Conservation (phyloP, 352 stramenopile species). For the Hyphochytrium catenoides region DNA sequence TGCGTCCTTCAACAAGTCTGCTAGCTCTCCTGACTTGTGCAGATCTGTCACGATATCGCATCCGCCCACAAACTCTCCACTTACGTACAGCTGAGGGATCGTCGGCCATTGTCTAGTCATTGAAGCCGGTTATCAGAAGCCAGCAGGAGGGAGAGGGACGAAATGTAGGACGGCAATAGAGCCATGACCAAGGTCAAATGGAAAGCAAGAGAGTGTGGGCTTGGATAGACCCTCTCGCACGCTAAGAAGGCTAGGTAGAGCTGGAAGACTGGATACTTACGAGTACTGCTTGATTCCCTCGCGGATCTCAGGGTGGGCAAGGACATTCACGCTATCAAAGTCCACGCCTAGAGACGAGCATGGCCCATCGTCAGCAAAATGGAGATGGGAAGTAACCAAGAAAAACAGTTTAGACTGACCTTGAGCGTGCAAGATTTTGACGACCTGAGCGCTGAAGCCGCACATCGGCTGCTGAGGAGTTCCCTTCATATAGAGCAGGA, state of each 20-base stretch:
- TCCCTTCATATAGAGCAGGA: slow-evolving; percentile 99
- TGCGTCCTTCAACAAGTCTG: slow-evolving; percentile 59
- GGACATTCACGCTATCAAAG: slow-evolving; percentile 94
- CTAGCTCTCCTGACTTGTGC: slow-evolving; percentile 72
- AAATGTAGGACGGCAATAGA: background rate
- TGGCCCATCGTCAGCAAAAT: too few relatives aligned
- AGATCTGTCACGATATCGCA: slow-evolving; percentile 95
- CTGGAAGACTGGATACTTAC: slow-evolving; percentile 21
- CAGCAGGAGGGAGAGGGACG: background rate
- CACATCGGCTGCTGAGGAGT: slow-evolving; percentile 87
- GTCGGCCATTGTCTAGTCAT: slow-evolving; percentile 69
- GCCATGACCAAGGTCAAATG: background rate
- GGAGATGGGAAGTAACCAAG: too few relatives aligned
- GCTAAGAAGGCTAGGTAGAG: too few relatives aligned
- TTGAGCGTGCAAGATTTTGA: slow-evolving; percentile 76
- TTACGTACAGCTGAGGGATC: slow-evolving; percentile 96
- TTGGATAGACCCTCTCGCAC: background rate
- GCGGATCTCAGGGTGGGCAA: slow-evolving; percentile 91
- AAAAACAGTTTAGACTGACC: slow-evolving; percentile 3
- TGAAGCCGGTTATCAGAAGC: background rate
- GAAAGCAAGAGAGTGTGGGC: slow-evolving; percentile 2
- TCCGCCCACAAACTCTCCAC: slow-evolving; percentile 95
- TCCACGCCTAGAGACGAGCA: slow-evolving; percentile 38
- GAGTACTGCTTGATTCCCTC: slow-evolving; percentile 96
- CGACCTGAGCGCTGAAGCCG: slow-evolving; percentile 89